phyloP scores from a whole-genome alignment of 352 stramenopile genomes.

The Globisporangium irregulare region DNA sequence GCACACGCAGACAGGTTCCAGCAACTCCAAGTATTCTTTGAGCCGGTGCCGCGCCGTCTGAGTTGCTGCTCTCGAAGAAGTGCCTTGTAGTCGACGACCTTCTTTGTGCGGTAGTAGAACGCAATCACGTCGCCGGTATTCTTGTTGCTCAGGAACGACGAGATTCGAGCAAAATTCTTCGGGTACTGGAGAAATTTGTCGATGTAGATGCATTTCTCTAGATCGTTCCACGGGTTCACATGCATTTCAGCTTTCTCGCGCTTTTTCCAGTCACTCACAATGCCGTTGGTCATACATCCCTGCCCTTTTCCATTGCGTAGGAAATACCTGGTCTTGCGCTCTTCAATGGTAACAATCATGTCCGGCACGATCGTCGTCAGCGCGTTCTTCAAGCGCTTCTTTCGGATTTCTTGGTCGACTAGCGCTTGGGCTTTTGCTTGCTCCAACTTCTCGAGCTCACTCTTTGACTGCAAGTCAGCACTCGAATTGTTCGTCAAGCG shows the following conservation, averaged over 20 bases:
- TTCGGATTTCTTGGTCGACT: conserved; percentile 77
- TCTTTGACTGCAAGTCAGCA: conserved; percentile 62
- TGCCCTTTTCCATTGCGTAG: conserved; percentile 51
- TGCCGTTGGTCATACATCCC: conserved; percentile 60
- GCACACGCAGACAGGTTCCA: conserved; percentile 84
- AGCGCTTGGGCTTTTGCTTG: conserved; percentile 71
- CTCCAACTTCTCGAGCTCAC: conserved; percentile 80
- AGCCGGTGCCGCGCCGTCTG: conserved; percentile 69
- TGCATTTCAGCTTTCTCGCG: conserved; percentile 69
- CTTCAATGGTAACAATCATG: conserved; percentile 68
- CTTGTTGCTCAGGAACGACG: conserved; percentile 93
- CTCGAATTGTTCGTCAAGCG: conserved; percentile 86
- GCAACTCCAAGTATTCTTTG: conserved; percentile 89
- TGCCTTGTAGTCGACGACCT: conserved; percentile 96
- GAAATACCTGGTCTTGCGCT: conserved; percentile 54
- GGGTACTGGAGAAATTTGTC: conserved; percentile 99
- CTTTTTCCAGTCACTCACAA: conserved; percentile 57
- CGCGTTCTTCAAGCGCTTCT: conserved; percentile 82
- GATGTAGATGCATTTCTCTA: conserved; percentile 99
- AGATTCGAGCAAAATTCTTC: conserved; percentile 98
- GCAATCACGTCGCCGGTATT: conserved; percentile 95
- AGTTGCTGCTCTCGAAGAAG: conserved; percentile 89
- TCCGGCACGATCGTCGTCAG: conserved; percentile 81
- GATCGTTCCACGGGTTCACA: conserved; percentile 96
- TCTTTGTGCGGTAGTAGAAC: conserved; percentile 99